Evolutionary conservation across 2,329 filamentous ascomycete genomes (phyloP).

Genomic region (Cordyceps tenuipes): DNA sequence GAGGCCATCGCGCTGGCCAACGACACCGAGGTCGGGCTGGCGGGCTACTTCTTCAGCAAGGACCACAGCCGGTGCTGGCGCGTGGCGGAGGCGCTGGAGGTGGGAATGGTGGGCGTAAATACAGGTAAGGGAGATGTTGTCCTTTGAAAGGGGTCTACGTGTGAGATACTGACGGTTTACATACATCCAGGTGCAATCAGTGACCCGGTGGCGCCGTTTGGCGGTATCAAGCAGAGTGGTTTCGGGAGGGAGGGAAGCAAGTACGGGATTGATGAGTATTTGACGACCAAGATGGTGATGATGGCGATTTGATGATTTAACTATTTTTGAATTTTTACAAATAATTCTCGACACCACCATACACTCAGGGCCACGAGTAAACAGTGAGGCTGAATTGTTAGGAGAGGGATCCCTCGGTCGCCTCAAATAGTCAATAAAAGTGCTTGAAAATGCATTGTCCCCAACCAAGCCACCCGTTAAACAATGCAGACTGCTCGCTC

Average conservation of each 20-base stretch:
- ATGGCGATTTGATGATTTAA: conserved; percentile 39
- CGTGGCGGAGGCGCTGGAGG: conserved; percentile 63
- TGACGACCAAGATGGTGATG: conserved; percentile 58
- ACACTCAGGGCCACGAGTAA: no score
- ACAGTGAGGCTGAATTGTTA: no score
- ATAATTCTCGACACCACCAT: no score
- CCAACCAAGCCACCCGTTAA: background rate
- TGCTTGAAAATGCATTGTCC: no score
- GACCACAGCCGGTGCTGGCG: conserved; percentile 52
- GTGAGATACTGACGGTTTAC: no score
- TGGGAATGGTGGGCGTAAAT: conserved; percentile 83
- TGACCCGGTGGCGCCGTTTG: conserved; percentile 55
- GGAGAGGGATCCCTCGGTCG: no score
- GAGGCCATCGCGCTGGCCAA: conserved; percentile 85
- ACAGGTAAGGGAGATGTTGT: conserved; percentile 40
- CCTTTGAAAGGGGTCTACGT: no score
- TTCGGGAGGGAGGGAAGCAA: conserved; percentile 72
- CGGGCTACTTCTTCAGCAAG: conserved; percentile 83
- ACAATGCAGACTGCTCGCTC: background rate
- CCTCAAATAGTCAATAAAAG: background rate
- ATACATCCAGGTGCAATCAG: conserved; percentile 35
- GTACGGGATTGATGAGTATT: conserved; percentile 71
- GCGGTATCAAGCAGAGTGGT: conserved; percentile 77
- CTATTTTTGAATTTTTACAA: no score
- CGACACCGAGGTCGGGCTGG: conserved; percentile 72